Evolutionary conservation across 2,329 filamentous ascomycete species (phyloP).

Genomic region (Emergomyces pasteurianus): DNA sequence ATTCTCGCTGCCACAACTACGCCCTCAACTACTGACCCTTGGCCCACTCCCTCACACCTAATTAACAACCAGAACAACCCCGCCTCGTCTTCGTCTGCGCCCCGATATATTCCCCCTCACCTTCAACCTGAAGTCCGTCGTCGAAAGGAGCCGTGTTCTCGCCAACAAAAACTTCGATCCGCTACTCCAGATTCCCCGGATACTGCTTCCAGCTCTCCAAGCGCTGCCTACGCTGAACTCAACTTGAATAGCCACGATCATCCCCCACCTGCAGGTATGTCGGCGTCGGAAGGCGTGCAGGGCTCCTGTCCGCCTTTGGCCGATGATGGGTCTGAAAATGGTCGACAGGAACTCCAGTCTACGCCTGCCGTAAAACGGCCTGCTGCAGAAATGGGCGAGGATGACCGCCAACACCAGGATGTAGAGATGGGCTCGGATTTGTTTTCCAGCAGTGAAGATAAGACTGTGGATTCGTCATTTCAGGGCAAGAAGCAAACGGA

Average conservation of each 20-base stretch:
- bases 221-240: constrained; percentile 37
- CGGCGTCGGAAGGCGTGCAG: background rate
- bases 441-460: constrained; percentile 13
- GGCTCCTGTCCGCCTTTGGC: background rate
- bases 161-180: constrained; percentile 16
- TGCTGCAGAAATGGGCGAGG: constrained; percentile 43
- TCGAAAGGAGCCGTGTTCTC: constrained; percentile 15
- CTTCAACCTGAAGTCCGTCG: constrained; percentile 41
- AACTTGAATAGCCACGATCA: constrained; percentile 5
- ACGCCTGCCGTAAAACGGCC: constrained; percentile 43
- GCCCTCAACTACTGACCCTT: background rate
- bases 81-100: constrained; percentile 4
- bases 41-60: background rate
- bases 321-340: background rate
- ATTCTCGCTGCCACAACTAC: background rate
- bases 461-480: constrained; percentile 10
- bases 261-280: constrained; percentile 24
- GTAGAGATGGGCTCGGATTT: background rate
- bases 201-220: constrained; percentile 34
- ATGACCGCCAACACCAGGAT: constrained; percentile 10
- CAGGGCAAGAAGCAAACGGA: constrained; percentile 10
- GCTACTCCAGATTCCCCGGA: background rate
- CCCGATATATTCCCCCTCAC: constrained; percentile 44
- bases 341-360: constrained; percentile 14
- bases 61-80: background rate